phyloP scores from a whole-genome alignment of 2,329 filamentous ascomycete species.

The Herpotrichia juniperi region DNA sequence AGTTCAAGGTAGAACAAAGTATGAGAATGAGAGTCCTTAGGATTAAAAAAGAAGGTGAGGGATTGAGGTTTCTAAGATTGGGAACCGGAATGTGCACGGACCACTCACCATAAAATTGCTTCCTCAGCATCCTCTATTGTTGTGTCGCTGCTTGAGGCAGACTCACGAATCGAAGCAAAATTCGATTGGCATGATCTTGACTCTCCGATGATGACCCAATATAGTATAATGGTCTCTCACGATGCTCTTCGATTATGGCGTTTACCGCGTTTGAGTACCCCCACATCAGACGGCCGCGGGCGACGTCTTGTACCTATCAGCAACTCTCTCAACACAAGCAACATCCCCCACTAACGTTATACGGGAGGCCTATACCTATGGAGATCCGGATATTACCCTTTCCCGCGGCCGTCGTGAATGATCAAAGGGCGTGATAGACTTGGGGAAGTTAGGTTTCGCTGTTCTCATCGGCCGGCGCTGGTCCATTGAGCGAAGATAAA shows the following conservation, averaged over 20 bases:
- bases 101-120: too few relatives aligned
- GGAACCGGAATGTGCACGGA: too few relatives aligned
- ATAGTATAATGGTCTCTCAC: not conserved
- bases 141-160: too few relatives aligned
- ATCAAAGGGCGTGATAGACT: too few relatives aligned
- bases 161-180: too few relatives aligned
- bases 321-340: not conserved
- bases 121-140: too few relatives aligned
- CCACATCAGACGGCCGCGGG: not conserved
- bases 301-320: not conserved
- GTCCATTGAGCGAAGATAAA: not conserved
- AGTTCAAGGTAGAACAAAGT: too few relatives aligned
- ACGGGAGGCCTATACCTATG: not conserved
- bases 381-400: not conserved
- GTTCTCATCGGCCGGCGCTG: not conserved
- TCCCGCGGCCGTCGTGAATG: too few relatives aligned
- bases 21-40: too few relatives aligned
- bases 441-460: not conserved
- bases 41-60: too few relatives aligned
- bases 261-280: not conserved
- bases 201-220: too few relatives aligned
- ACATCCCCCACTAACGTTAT: conserved; percentile 1
- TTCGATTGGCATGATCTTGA: not conserved
- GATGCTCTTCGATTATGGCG: not conserved
- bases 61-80: too few relatives aligned